These are phyloP conservation scores for Gomphus bonarii DNA, from an alignment of 1,284 basidiomycete species.

Conservation along the genomic window DNA sequence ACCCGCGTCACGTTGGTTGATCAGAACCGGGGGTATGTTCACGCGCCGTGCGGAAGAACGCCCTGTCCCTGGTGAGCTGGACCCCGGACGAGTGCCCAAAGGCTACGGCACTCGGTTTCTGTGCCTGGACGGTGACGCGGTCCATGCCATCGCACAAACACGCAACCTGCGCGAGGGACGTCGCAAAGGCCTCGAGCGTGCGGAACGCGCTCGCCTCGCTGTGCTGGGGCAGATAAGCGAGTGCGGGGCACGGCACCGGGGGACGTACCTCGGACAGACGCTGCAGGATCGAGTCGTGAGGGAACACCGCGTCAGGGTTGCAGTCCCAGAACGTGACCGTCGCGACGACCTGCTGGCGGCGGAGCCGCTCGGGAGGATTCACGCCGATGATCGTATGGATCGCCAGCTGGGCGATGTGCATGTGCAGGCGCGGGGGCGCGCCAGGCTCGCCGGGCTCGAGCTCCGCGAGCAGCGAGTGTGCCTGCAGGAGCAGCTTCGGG, in stretches of 20 bases:
- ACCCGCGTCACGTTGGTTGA: no score
- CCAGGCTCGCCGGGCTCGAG: constrained; percentile 8
- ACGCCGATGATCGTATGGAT: constrained; percentile 40
- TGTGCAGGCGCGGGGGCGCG: no score
- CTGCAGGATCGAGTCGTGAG: background rate
- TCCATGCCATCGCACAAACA: constrained; percentile 26
- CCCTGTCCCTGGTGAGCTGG: constrained; percentile 27
- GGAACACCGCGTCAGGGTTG: background rate
- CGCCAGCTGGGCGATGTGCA: constrained; percentile 25
- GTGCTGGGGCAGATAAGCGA: background rate
- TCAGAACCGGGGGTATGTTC: background rate
- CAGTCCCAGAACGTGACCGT: constrained; percentile 13
- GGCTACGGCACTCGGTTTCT: constrained; percentile 42
- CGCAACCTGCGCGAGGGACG: constrained; percentile 22
- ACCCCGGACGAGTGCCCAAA: constrained; percentile 39
- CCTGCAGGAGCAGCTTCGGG: constrained; percentile 35
- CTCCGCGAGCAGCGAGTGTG: constrained; percentile 25
- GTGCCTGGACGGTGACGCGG: constrained; percentile 31
- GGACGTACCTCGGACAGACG: background rate
- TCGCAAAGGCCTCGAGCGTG: constrained; percentile 8
- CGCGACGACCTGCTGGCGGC: constrained; percentile 36
- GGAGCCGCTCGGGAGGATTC: constrained; percentile 39
- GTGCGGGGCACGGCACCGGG: background rate
- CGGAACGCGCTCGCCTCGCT: background rate
- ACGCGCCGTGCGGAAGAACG: background rate